A percentile compares a stretch with the other conserved stretches of the same genome.
Evolutionary conservation across 192 early-diverging fungal species (phyloP).

Genomic region (Coemansia sp.): DNA sequence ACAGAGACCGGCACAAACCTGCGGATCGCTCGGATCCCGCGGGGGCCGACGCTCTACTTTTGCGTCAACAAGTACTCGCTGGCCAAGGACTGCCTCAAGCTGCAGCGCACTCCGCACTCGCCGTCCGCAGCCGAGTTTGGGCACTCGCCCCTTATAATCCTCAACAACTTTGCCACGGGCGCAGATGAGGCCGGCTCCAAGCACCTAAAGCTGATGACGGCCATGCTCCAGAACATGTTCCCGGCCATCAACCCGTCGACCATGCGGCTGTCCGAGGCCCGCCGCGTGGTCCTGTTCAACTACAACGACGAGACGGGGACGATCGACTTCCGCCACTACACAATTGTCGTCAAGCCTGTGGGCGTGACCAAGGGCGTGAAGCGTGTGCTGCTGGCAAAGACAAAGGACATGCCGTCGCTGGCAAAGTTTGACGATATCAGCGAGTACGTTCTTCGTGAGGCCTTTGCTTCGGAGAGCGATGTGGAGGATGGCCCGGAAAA

Average conservation of each 20-base stretch:
- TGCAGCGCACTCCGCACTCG: conserved; percentile 73
- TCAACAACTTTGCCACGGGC: conserved; percentile 51
- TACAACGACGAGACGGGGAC: conserved; percentile 73
- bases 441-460: conserved; percentile 85
- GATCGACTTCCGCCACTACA: conserved; percentile 94
- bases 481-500: conserved; percentile 85
- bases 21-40: conserved; percentile 77
- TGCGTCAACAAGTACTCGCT: conserved; percentile 76
- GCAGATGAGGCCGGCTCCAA: conserved; percentile 27
- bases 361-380: conserved; percentile 91
- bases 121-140: conserved; percentile 74
- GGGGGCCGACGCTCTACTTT: conserved; percentile 91
- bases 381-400: conserved; percentile 62
- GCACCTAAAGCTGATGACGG: conserved; percentile 81
- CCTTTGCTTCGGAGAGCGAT: conserved; percentile 82
- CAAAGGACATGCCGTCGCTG: conserved; percentile 68
- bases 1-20: conserved; percentile 78
- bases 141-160: conserved; percentile 66
- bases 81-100: conserved; percentile 69
- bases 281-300: conserved; percentile 88
- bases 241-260: conserved; percentile 92
- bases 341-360: conserved; percentile 76
- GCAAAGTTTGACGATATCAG: conserved; percentile 79
- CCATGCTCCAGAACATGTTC: conserved; percentile 96
- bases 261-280: conserved; percentile 86